Evolutionary conservation across 1,284 basidiomycete species (phyloP).

Genomic region (Puccinia horiana): DNA sequence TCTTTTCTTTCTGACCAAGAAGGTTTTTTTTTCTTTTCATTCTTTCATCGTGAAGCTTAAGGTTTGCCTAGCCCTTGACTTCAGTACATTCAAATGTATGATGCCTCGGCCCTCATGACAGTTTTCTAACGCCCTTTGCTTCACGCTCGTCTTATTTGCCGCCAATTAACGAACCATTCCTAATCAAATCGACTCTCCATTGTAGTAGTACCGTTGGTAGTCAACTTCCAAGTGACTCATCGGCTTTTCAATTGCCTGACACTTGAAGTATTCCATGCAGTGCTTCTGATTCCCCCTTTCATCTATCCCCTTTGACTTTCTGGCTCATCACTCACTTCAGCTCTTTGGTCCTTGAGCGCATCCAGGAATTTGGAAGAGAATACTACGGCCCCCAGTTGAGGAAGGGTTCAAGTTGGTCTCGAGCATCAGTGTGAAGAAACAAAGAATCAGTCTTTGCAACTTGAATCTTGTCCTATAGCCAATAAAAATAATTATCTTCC

Average conservation of each 20-base stretch:
- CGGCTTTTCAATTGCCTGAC: conserved; percentile 3
- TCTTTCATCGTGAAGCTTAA: too few species aligned
- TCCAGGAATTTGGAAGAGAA: not conserved
- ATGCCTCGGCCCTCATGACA: too few species aligned
- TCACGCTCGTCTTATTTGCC: too few species aligned
- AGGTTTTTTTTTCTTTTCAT: not conserved
- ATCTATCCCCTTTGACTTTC: conserved; percentile 2
- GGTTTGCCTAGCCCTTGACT: too few species aligned
- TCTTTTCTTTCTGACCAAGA: not conserved
- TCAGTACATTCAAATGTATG: too few species aligned
- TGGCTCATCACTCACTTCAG: conserved; percentile 3
- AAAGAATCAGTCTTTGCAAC: not conserved
- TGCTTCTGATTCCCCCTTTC: conserved; percentile 7
- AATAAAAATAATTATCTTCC: not conserved
- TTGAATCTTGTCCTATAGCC: not conserved
- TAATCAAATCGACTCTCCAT: not conserved
- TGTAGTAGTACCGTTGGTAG: conserved; percentile 41
- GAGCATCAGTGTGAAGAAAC: conserved; percentile 9
- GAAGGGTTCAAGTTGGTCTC: not conserved
- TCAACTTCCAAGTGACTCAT: not conserved
- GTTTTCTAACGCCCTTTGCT: too few species aligned
- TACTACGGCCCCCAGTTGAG: not conserved
- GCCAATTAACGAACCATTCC: too few species aligned
- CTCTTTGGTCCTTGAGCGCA: conserved; percentile 15
- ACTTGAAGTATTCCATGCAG: conserved; percentile 18